Base-by-base conservation (phyloP, 805 yeast genomes). In the Saturnispora hagleri region DNA sequence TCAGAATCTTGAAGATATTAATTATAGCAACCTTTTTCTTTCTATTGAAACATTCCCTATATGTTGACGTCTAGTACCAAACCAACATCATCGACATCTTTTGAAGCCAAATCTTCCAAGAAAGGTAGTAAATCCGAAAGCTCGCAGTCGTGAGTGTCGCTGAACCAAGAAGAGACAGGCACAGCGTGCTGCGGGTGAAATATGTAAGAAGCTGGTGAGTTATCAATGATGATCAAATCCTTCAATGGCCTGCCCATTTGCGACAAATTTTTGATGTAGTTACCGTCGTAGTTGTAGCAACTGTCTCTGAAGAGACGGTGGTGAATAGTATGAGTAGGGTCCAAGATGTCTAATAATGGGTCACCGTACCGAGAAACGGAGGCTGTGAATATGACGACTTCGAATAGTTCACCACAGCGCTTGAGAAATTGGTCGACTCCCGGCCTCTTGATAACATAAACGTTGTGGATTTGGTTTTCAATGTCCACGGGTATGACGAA, bases 121-220 rank as follows among this genome's bases (percentile, higher is more conserved):
- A 93, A 81, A 13, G 98, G 99, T 51, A 93, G 71, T 68, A 93
- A 80, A 69, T 93, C 99, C 55, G 87, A 69, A 61, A 93, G 75
- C 73, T 93, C 99, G 66, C 90, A 90, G 68, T 93, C 99, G 67
- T 93, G 99, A 28, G 93, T 82, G 69, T 93, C 99, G 58, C 96
- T 87, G 74, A 93, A 93, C 99, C 99, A 93, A 66, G 93, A 84
- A 58, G 96, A 87, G 28, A 93, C 87, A 24, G 99, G 99, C 28
- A 93, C 85, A 8, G 98, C 95, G 71, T 93, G 97, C 67, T 89
- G 95, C 20, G 99, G 99, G 65, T 93, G 98, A 74, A 93, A 87
- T 52, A 91, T 83, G 69, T 93, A 93, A n/a, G 97, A 88, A 3
- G 98, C 96, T 1, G 99, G 98, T 2, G 98, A 90, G 69, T 93